These are phyloP conservation scores for Alternaria alternata DNA, from an alignment of 2,329 filamentous ascomycete genomes.

Conservation along the genomic window DNA sequence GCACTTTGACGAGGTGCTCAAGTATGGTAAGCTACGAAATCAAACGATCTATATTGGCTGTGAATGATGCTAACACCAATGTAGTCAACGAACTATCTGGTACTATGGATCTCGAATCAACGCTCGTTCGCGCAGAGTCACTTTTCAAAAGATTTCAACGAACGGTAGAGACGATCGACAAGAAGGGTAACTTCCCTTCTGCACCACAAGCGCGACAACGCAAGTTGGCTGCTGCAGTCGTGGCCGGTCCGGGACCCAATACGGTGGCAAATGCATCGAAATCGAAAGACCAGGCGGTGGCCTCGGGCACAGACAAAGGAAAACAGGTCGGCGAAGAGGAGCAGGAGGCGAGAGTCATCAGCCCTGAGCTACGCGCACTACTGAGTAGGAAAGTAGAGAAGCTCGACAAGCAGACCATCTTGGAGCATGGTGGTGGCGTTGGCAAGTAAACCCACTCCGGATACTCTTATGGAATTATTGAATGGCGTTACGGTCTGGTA, in stretches of 20 bases:
- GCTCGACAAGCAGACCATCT: conserved; percentile 55
- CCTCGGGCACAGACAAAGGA: conserved; percentile 43
- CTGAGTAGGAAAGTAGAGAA: conserved; percentile 67
- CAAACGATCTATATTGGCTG: neutral
- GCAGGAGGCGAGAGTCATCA: conserved; percentile 63
- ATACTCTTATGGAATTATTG: neutral
- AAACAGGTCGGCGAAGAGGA: conserved; percentile 44
- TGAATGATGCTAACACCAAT: conserved; percentile 14
- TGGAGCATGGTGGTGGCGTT: conserved; percentile 44
- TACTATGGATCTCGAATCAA: conserved; percentile 88
- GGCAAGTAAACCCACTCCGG: conserved; percentile 7
- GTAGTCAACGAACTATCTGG: conserved; percentile 92
- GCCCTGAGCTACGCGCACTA: conserved; percentile 67
- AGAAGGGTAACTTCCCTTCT: conserved; percentile 83
- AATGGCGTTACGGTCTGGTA: conserved; percentile 12
- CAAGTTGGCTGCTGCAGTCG: conserved; percentile 50
- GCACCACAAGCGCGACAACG: conserved; percentile 59
- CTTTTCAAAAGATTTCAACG: conserved; percentile 89
- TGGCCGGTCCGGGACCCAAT: conserved; percentile 39
- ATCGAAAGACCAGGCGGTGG: conserved; percentile 29
- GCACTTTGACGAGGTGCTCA: conserved; percentile 96
- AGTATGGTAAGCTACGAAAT: conserved; percentile 74
- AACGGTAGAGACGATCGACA: conserved; percentile 89
- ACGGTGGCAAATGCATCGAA: conserved; percentile 22
- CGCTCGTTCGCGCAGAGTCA: conserved; percentile 84